Percentiles rank a stretch among this genome's conserved stretches.
Conservation (phyloP, 1,284 basidiomycete species). For the Ceratobasidium papillatum region DNA sequence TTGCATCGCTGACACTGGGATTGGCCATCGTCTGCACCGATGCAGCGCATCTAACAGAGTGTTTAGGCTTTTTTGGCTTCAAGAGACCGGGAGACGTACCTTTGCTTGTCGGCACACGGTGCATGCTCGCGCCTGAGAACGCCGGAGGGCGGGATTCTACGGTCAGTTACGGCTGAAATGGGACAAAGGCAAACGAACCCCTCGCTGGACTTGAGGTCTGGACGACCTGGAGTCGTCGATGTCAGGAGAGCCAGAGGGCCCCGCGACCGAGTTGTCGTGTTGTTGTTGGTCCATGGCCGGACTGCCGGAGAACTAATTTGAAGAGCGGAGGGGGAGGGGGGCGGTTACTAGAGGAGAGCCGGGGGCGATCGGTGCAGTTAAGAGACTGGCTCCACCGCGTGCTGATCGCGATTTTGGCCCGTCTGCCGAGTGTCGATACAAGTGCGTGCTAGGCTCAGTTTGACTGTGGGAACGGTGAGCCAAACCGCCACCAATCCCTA, state of each 20-base stretch:
- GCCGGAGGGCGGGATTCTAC: slow-evolving; percentile 17
- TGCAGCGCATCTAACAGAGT: slow-evolving; percentile 78
- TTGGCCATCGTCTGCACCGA: slow-evolving; percentile 80
- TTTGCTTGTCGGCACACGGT: slow-evolving; percentile 84
- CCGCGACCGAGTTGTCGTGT: slow-evolving; percentile 25
- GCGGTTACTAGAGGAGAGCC: slow-evolving; percentile 40
- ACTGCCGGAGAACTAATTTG: slow-evolving; percentile 36
- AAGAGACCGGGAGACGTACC: slow-evolving; percentile 55
- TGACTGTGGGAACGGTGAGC: slow-evolving; percentile 35
- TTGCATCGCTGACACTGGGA: slow-evolving; percentile 80
- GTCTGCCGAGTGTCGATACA: slow-evolving; percentile 25
- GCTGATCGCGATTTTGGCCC: neutral
- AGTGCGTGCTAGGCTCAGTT: slow-evolving; percentile 29
- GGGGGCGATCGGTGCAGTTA: slow-evolving; percentile 36
- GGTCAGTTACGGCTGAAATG: slow-evolving; percentile 13
- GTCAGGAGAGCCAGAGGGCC: slow-evolving; percentile 40
- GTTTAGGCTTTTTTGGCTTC: slow-evolving; percentile 44
- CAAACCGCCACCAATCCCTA: too few relatives aligned
- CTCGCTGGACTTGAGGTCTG: slow-evolving; percentile 39
- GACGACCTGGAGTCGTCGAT: slow-evolving; percentile 34
- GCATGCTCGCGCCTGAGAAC: slow-evolving; percentile 61
- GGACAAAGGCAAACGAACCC: neutral
- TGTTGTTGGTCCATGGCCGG: slow-evolving; percentile 36
- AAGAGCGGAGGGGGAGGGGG: slow-evolving; percentile 38
- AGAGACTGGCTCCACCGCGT: slow-evolving; percentile 14